These are phyloP conservation scores for Speleostelium caveatum DNA, from an alignment of 78 protist species.

Conservation along the genomic window DNA sequence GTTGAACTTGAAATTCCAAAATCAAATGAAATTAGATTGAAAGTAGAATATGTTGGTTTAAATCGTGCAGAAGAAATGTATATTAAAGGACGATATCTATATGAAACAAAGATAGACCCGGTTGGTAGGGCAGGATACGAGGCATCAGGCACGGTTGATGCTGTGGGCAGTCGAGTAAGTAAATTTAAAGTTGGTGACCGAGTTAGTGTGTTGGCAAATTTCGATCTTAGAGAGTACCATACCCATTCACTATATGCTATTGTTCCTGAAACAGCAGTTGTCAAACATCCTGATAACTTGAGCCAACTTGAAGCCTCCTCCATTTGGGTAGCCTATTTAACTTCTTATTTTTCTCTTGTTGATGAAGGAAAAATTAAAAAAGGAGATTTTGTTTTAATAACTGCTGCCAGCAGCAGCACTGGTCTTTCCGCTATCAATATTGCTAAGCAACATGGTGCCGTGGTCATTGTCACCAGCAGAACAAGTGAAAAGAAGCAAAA, in stretches of 20 bases:
- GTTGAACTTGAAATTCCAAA: too few species aligned
- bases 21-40: too few species aligned
- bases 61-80: too few species aligned
- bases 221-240: not conserved
- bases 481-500: not conserved
- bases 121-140: too few species aligned
- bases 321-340: not conserved
- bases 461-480: constrained; percentile 19
- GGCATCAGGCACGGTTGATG: too few species aligned
- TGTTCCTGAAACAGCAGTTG: not conserved
- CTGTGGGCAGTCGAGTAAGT: too few species aligned
- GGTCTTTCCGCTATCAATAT: constrained; percentile 13
- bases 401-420: constrained; percentile 18
- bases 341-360: constrained; percentile 23
- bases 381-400: constrained; percentile 26
- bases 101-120: too few species aligned
- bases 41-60: too few species aligned
- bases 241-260: constrained; percentile 18
- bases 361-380: constrained; percentile 13
- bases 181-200: constrained; percentile 40
- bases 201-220: not conserved
- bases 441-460: constrained; percentile 21
- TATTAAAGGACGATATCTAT: too few species aligned
- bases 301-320: not conserved
- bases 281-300: not conserved